A percentile compares a stretch with the other conserved stretches of the same genome.
Conservation (phyloP, 495 filamentous ascomycete genomes). For the Aeminium ludgeri region DNA sequence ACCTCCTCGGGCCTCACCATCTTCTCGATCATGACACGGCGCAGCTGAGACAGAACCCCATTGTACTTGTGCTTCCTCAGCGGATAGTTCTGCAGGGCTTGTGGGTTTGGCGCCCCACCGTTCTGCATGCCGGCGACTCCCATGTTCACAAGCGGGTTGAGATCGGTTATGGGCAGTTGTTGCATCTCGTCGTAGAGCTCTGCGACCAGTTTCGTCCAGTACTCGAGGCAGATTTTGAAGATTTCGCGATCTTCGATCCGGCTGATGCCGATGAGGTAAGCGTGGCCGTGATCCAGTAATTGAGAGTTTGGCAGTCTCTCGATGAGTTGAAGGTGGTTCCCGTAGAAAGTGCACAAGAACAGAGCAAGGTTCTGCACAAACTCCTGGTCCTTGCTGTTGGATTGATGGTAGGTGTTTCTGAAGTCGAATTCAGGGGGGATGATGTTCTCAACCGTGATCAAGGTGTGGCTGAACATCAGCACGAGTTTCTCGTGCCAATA, state of each 20-base stretch:
- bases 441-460: conserved; percentile 75
- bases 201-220: conserved; percentile 97
- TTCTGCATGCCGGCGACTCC: conserved; percentile 53
- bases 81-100: conserved; percentile 65
- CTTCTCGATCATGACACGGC: conserved; percentile 98
- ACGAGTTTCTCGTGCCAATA: conserved; percentile 86
- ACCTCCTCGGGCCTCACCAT: conserved; percentile 98
- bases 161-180: conserved; percentile 71
- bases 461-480: conserved; percentile 89
- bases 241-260: conserved; percentile 98
- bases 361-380: conserved; percentile 93
- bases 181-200: conserved; percentile 99
- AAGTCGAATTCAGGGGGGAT: conserved; percentile 80
- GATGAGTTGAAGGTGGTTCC: conserved; percentile 77
- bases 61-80: conserved; percentile 94
- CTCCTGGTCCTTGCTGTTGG: conserved; percentile 88
- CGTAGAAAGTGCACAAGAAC: conserved; percentile 92
- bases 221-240: conserved; percentile 98
- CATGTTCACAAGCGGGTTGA: conserved; percentile 72
- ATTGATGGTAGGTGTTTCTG: conserved; percentile 72
- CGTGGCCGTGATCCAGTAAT: conserved; percentile 86
- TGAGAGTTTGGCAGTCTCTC: conserved; percentile 91
- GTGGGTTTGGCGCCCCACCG: conserved; percentile 71
- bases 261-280: conserved; percentile 92
- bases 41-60: conserved; percentile 80